Evolutionary conservation across 805 yeast species (phyloP).

Genomic region (Yamadazyma tumulicola): DNA sequence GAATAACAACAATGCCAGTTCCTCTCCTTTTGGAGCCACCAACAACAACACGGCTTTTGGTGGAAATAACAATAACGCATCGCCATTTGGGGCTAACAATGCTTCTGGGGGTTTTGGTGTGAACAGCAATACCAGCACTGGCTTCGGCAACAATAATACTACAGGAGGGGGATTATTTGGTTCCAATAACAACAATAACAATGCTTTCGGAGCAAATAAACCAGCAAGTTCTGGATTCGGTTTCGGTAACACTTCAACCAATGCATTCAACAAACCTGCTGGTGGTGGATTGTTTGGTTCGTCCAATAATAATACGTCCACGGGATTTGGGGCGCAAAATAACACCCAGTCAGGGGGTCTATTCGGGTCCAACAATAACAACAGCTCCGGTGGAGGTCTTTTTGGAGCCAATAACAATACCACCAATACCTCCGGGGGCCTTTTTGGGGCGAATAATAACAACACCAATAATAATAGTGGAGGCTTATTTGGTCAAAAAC

Average conservation of each 20-base stretch:
- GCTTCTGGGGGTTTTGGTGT: conserved; percentile 29
- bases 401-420: conserved; percentile 8
- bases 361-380: conserved; percentile 14
- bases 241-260: conserved; percentile 14
- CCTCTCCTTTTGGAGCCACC: conserved; percentile 31
- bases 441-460: conserved; percentile 18
- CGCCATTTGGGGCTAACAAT: conserved; percentile 23
- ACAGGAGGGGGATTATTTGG: conserved; percentile 22
- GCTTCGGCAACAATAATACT: conserved; percentile 17
- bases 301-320: conserved; percentile 14
- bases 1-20: conserved; percentile 14
- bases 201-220: conserved; percentile 27
- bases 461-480: conserved; percentile 13
- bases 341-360: conserved; percentile 20
- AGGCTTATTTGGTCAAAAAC: conserved; percentile 22
- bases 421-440: conserved; percentile 19
- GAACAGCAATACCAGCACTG: conserved; percentile 14
- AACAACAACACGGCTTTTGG: conserved; percentile 28
- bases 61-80: conserved; percentile 20
- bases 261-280: conserved; percentile 20
- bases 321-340: conserved; percentile 20
- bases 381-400: conserved; percentile 17
- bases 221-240: conserved; percentile 19
- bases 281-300: conserved; percentile 31
- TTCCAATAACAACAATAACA: conserved; percentile 20